These are phyloP conservation scores for Immersiella caudata DNA, from an alignment of 495 filamentous ascomycete species.

Conservation along the genomic window DNA sequence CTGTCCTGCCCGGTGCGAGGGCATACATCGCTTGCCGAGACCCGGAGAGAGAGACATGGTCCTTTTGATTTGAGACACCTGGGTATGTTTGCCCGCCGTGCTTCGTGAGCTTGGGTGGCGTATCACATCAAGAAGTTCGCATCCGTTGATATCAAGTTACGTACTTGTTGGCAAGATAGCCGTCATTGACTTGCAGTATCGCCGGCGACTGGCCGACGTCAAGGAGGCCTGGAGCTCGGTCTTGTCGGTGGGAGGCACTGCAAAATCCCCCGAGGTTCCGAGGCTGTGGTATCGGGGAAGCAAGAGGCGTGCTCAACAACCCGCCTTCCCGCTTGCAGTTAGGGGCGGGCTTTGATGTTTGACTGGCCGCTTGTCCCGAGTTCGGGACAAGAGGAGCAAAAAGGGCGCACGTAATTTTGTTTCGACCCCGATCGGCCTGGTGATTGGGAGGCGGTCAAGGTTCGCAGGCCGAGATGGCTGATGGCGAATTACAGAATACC, in stretches of 20 bases:
- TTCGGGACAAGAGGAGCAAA: not conserved
- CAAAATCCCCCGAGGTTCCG: not conserved
- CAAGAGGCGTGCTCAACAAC: not conserved
- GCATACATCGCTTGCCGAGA: not conserved
- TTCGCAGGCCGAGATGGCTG: not conserved
- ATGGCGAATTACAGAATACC: not conserved
- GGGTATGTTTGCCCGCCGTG: not conserved
- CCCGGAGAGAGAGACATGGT: not conserved
- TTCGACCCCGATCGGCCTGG: not conserved
- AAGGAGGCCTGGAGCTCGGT: not conserved
- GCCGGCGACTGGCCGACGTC: not conserved
- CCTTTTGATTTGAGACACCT: not conserved
- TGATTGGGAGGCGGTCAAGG: slow-evolving; percentile 1
- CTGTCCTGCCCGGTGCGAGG: not conserved
- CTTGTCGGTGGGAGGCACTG: not conserved
- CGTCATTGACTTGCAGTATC: not conserved
- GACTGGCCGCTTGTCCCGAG: slow-evolving; percentile 5
- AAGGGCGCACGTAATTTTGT: slow-evolving; percentile 5
- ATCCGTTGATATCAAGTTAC: not conserved
- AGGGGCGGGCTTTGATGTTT: slow-evolving; percentile 3
- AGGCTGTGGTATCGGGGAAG: not conserved
- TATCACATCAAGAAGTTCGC: not conserved
- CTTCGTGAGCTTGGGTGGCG: not conserved
- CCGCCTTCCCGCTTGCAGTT: slow-evolving; percentile 10
- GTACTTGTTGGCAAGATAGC: not conserved